Evolutionary conservation across 2,329 filamentous ascomycete species (phyloP).

Genomic region (Mycosphaerella arachidis): DNA sequence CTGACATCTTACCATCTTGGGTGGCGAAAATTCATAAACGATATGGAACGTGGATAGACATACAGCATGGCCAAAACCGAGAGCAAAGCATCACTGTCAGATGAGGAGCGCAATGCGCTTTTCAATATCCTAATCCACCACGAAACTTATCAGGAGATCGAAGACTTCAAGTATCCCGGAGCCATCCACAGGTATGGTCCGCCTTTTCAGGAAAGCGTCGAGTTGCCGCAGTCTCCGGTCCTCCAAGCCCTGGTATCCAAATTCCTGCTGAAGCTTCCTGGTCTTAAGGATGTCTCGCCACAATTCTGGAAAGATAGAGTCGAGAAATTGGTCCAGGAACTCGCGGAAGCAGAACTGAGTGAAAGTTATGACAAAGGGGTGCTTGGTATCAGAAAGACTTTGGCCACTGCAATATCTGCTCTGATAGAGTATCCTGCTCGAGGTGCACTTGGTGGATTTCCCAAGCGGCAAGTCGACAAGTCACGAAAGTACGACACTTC

Average conservation of each 20-base stretch:
- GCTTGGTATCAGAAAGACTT: slow-evolving; percentile 67
- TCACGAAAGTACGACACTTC: slow-evolving; percentile 51
- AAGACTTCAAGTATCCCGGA: slow-evolving; percentile 62
- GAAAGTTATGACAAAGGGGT: slow-evolving; percentile 79
- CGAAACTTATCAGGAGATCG: slow-evolving; percentile 61
- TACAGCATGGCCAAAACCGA: slow-evolving; percentile 15
- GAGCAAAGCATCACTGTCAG: slow-evolving; percentile 33
- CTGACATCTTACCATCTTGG: not conserved
- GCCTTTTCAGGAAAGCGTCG: slow-evolving; percentile 55
- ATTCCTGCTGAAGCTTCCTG: slow-evolving; percentile 63
- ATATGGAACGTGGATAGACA: not conserved
- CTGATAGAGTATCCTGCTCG: slow-evolving; percentile 66
- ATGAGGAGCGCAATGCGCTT: slow-evolving; percentile 47
- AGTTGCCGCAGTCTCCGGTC: slow-evolving; percentile 56
- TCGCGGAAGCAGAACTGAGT: slow-evolving; percentile 66
- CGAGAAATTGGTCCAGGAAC: slow-evolving; percentile 55
- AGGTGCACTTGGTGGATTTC: slow-evolving; percentile 61
- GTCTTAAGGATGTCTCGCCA: slow-evolving; percentile 56
- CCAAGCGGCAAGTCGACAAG: slow-evolving; percentile 33
- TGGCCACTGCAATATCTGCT: slow-evolving; percentile 66
- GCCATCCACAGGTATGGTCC: slow-evolving; percentile 65
- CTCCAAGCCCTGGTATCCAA: slow-evolving; percentile 64
- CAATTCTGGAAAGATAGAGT: slow-evolving; percentile 64
- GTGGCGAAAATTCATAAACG: not conserved
- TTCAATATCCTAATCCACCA: slow-evolving; percentile 53